Evolutionary conservation across 441 rosid species (phyloP).

Genomic region (Eutrema salsugineum): DNA sequence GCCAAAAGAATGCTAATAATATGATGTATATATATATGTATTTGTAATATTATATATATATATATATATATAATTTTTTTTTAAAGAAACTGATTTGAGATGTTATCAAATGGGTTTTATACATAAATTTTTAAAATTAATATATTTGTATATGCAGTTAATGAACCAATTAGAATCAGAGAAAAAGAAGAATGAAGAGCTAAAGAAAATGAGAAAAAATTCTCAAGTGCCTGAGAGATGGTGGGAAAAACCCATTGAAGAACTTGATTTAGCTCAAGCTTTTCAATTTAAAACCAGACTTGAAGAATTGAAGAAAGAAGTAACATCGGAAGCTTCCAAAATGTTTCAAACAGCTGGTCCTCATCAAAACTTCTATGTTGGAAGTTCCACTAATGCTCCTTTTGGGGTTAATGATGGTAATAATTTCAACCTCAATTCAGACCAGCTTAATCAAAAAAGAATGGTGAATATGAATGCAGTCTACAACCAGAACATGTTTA

Average conservation of each 20-base stretch:
- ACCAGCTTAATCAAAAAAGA: constrained; percentile 7
- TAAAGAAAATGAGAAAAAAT: constrained; percentile 29
- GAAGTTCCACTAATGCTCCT: constrained; percentile 10
- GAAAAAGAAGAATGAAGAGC: constrained; percentile 36
- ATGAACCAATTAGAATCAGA: constrained; percentile 29
- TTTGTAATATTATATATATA: too few relatives aligned
- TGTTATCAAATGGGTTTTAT: not conserved
- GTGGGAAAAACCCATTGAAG: constrained; percentile 50
- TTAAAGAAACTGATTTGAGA: not conserved
- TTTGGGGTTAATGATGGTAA: constrained; percentile 7
- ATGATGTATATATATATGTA: not conserved
- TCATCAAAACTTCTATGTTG: constrained; percentile 9
- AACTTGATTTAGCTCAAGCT: constrained; percentile 34
- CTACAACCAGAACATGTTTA: not conserved
- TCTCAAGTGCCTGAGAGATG: constrained; percentile 24
- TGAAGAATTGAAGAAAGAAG: constrained; percentile 32
- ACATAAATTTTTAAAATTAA: not conserved
- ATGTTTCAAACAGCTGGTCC: not conserved
- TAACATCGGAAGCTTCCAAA: constrained; percentile 36
- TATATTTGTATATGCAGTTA: not conserved
- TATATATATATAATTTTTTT: too few relatives aligned
- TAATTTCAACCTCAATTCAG: not conserved
- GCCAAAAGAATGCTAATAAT: too few relatives aligned
- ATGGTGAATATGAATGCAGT: not conserved
- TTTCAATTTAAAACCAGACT: constrained; percentile 29